Conservation (phyloP, 164 flowering plant genomes). For the Platanus orientalis region DNA sequence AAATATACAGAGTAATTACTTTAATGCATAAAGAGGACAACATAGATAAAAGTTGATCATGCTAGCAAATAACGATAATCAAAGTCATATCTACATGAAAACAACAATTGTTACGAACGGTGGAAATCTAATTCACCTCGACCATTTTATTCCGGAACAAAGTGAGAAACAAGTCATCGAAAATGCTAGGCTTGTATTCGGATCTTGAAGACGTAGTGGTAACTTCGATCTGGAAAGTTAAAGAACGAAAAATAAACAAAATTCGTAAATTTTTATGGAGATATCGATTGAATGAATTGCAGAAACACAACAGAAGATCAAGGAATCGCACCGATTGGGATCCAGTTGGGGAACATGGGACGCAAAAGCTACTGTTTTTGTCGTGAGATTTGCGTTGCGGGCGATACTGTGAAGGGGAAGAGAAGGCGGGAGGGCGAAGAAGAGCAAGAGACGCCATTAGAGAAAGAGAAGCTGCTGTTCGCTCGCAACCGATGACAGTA, state of each 20-base stretch:
- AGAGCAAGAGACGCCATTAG: conserved; percentile 29
- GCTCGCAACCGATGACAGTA: background rate
- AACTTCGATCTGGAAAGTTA: conserved; percentile 20
- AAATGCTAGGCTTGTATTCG: conserved; percentile 41
- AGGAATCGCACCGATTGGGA: conserved; percentile 27
- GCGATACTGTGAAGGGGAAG: conserved; percentile 9
- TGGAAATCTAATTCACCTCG: conserved; percentile 33
- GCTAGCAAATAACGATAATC: background rate
- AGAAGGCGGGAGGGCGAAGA: conserved; percentile 17
- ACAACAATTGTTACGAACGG: background rate
- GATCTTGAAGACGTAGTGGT: conserved; percentile 11
- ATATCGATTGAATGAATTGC: background rate
- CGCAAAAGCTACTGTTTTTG: conserved; percentile 18
- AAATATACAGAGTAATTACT: background rate
- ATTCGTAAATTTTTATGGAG: background rate
- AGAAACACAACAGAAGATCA: background rate
- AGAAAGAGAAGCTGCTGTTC: background rate
- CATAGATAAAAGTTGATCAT: no score
- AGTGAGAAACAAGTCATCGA: conserved; percentile 56
- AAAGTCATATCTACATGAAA: no score
- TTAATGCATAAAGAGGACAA: background rate
- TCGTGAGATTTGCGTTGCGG: conserved; percentile 9
- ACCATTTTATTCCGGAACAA: conserved; percentile 70
- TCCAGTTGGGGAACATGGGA: conserved; percentile 23
- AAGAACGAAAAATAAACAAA: background rate